These are phyloP conservation scores for Arthrobotrys sphaeroides DNA, from an alignment of 2,329 filamentous ascomycete genomes.

Conservation along the genomic window DNA sequence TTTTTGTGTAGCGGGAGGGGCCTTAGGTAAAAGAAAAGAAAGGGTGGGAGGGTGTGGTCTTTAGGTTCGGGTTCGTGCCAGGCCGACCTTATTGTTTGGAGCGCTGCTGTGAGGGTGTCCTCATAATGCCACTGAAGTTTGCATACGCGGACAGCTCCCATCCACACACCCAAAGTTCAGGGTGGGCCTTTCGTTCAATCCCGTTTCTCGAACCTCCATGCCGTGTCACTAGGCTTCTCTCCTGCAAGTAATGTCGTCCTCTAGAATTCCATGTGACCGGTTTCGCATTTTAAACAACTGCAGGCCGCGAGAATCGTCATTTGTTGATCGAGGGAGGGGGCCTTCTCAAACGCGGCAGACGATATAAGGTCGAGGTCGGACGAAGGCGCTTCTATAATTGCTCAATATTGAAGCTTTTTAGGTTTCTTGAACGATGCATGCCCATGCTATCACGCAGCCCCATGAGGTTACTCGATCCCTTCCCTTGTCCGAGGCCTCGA, in stretches of 20 bases:
- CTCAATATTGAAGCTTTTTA: background rate
- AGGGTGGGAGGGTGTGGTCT: background rate
- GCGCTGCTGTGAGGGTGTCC: slow-evolving; percentile 3
- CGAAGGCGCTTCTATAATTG: slow-evolving; percentile 4
- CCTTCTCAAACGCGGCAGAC: background rate
- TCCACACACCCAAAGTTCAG: background rate
- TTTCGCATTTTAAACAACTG: slow-evolving; percentile 18
- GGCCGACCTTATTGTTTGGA: slow-evolving; percentile 18
- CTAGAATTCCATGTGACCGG: slow-evolving; percentile 15
- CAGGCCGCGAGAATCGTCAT: slow-evolving; percentile 4
- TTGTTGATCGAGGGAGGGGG: background rate
- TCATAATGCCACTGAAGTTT: background rate
- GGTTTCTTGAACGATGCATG: background rate
- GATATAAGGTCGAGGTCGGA: slow-evolving; percentile 9
- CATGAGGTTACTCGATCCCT: background rate
- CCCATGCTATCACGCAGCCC: background rate
- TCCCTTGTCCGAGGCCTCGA: background rate
- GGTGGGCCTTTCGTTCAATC: background rate
- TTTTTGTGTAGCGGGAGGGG: background rate
- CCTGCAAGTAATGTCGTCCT: slow-evolving; percentile 18
- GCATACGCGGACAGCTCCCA: background rate
- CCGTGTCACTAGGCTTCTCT: slow-evolving; percentile 16
- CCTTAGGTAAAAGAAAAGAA: background rate
- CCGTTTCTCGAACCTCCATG: slow-evolving; percentile 24
- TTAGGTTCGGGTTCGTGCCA: slow-evolving; percentile 20